Evolutionary conservation across 192 early-diverging fungal genomes (phyloP).

Genomic region (Coemansia sp.): DNA sequence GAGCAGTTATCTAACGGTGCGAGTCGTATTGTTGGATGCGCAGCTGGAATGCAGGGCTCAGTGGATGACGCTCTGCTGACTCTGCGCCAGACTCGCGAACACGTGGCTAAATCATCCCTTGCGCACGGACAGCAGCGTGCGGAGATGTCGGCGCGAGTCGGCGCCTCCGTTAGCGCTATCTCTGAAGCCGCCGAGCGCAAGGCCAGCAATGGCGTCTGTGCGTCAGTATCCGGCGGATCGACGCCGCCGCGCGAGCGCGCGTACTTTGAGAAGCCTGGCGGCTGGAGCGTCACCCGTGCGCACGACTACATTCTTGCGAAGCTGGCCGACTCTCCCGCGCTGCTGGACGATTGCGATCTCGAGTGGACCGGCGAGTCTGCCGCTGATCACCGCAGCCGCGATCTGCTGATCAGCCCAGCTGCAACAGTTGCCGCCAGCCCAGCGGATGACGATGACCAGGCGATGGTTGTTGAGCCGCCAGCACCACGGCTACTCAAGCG

Average conservation of each 20-base stretch:
- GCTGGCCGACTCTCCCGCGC: not conserved
- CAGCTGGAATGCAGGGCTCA: not conserved
- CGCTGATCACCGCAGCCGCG: not conserved
- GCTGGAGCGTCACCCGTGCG: constrained; percentile 30
- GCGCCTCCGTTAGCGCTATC: constrained; percentile 9
- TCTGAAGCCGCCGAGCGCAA: constrained; percentile 8
- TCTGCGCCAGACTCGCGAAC: constrained; percentile 16
- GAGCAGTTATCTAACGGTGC: not conserved
- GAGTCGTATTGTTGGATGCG: not conserved
- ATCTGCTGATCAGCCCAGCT: not conserved
- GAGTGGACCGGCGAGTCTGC: constrained; percentile 29
- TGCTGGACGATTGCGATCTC: constrained; percentile 1
- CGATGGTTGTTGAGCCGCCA: not conserved
- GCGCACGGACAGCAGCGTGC: constrained; percentile 18
- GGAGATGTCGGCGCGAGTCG: constrained; percentile 2
- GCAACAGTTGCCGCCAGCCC: not conserved
- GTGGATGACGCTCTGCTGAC: not conserved
- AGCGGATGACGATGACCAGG: not conserved
- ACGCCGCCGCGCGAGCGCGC: constrained; percentile 15
- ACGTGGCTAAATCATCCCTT: constrained; percentile 11
- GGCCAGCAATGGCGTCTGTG: not conserved
- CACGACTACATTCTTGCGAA: constrained; percentile 24
- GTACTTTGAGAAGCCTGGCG: not conserved
- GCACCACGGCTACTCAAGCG: constrained; percentile 25
- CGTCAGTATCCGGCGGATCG: not conserved